phyloP scores from a whole-genome alignment of 1,284 basidiomycete genomes.

The Cutaneotrichosporon mucoides region DNA sequence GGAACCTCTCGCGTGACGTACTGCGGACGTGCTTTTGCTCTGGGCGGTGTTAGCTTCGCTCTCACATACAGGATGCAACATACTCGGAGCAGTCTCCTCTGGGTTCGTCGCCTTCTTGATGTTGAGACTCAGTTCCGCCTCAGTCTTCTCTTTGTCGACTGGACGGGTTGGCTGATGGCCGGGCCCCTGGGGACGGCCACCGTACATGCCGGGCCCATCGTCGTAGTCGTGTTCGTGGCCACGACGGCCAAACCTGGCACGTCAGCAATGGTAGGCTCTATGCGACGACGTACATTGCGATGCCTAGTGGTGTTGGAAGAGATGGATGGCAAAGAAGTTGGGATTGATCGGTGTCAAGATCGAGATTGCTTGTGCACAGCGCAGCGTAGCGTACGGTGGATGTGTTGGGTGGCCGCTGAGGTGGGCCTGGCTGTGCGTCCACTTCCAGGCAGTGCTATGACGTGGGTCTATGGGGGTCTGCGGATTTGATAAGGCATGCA shows the following conservation, averaged over 20 bases:
- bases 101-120: conserved; percentile 95
- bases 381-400: too few species aligned
- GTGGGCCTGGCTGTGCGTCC: too few species aligned
- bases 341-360: too few species aligned
- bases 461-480: too few species aligned
- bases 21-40: conserved; percentile 98
- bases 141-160: conserved; percentile 95
- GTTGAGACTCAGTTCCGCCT: conserved; percentile 81
- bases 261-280: too few species aligned
- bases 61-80: conserved; percentile 5
- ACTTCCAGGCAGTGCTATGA: too few species aligned
- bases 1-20: conserved; percentile 51
- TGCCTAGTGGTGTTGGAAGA: background rate
- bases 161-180: conserved; percentile 85
- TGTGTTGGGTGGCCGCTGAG: too few species aligned
- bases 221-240: conserved; percentile 35
- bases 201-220: conserved; percentile 31
- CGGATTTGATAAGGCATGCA: too few species aligned
- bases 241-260: conserved; percentile 30
- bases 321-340: too few species aligned
- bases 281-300: background rate
- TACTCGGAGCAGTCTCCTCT: conserved; percentile 70
- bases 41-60: conserved; percentile 38
- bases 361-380: too few species aligned
- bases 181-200: conserved; percentile 26